Conservation (phyloP, 139 green algal genomes). For the Chlamydomonas sp. region DNA sequence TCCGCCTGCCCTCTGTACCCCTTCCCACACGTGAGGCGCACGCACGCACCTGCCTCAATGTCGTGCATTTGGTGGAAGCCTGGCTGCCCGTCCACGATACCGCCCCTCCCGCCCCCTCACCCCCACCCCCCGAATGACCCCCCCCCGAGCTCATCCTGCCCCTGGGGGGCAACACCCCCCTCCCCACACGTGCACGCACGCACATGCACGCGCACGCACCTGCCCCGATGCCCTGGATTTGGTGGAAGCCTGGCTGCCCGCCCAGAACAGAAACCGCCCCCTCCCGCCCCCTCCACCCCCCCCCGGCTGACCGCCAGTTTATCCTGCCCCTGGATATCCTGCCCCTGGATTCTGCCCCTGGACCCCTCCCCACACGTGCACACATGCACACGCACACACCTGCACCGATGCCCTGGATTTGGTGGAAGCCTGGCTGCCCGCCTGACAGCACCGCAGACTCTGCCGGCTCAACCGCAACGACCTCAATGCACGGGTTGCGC, state of each 20-base stretch:
- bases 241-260: neutral
- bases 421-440: conserved; percentile 80
- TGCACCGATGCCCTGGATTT: conserved; percentile 86
- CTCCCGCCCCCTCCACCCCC: too few species aligned
- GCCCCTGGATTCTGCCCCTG: too few species aligned
- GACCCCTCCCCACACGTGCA: too few species aligned
- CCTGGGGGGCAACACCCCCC: neutral
- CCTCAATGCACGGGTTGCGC: neutral
- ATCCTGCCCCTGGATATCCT: too few species aligned
- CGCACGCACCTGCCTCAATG: neutral
- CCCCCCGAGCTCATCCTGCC: neutral
- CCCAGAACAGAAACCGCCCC: too few species aligned
- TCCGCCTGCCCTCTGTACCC: too few species aligned
- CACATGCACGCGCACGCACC: conserved; percentile 18
- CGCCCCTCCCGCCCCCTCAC: neutral
- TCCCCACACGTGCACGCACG: neutral
- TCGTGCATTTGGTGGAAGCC: neutral
- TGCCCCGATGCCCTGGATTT: conserved; percentile 14
- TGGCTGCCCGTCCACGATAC: neutral
- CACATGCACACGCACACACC: conserved; percentile 25
- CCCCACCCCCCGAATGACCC: neutral
- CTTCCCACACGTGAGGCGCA: too few species aligned
- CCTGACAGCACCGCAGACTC: conserved; percentile 28
- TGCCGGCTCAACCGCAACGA: neutral
- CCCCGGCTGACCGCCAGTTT: too few species aligned